A percentile compares a stretch with the other conserved stretches of the same genome.
These are phyloP conservation scores for Rhododendron williamsianum DNA, from an alignment of 148 eudicot genomes.

Conservation along the genomic window DNA sequence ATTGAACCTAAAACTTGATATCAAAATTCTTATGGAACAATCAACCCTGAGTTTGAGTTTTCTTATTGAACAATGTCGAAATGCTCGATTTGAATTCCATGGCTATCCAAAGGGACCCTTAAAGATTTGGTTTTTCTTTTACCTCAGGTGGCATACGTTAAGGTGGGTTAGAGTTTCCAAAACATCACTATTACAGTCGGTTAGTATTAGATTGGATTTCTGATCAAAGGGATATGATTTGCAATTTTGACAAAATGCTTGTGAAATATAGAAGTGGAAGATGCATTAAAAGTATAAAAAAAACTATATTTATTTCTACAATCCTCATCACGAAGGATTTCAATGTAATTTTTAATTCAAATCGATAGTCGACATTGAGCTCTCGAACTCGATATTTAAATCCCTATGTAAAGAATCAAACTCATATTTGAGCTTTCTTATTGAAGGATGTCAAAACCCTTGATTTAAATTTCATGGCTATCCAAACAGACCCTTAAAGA, in stretches of 20 bases:
- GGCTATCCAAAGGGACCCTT: background rate
- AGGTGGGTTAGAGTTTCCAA: background rate
- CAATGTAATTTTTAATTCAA: background rate
- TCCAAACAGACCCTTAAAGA: background rate
- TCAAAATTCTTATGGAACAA: background rate
- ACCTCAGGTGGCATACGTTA: background rate
- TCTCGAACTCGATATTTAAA: background rate
- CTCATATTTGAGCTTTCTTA: background rate
- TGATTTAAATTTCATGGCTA: background rate
- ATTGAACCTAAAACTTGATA: background rate
- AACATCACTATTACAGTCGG: background rate
- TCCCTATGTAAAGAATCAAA: background rate
- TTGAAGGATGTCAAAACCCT: background rate
- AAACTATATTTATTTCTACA: background rate
- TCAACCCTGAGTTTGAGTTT: background rate
- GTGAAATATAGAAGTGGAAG: background rate
- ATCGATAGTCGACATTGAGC: background rate
- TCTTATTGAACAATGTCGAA: background rate
- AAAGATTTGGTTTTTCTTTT: background rate
- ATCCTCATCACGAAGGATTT: background rate
- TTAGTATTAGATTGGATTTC: background rate
- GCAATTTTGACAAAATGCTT: background rate
- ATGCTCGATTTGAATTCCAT: background rate
- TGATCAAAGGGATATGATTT: background rate
- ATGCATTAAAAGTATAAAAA: background rate